A percentile compares a stretch with the other conserved stretches of the same genome.
Evolutionary conservation across 192 early-diverging fungal species (phyloP).

Genomic region (Coemansia sp.): DNA sequence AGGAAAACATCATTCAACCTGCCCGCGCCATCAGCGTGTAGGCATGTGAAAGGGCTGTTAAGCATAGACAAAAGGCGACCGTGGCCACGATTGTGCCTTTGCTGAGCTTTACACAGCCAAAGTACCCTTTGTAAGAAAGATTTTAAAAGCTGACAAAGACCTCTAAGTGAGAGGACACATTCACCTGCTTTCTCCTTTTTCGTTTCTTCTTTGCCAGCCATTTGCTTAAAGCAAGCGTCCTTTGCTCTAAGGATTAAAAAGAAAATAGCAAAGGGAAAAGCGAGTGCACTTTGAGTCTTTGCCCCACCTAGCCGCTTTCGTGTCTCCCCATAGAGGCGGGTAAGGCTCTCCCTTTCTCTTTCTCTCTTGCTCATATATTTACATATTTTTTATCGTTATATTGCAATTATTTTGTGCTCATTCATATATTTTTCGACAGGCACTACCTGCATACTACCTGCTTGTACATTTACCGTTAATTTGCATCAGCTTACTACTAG

Average conservation of each 20-base stretch:
- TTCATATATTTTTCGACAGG: background rate
- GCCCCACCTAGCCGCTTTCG: background rate
- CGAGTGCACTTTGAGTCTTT: background rate
- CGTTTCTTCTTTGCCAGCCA: background rate
- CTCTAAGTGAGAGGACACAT: background rate
- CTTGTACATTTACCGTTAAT: background rate
- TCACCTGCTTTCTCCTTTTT: background rate
- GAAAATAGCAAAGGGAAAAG: background rate
- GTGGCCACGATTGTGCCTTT: background rate
- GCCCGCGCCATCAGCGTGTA: too few relatives aligned
- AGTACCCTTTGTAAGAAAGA: background rate
- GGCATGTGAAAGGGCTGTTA: too few relatives aligned
- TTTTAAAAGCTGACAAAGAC: background rate
- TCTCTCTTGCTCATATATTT: too few relatives aligned
- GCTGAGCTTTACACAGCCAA: background rate
- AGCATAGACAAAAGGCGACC: too few relatives aligned
- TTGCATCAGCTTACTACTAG: background rate
- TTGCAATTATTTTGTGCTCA: background rate
- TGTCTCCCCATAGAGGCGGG: background rate
- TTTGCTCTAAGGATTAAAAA: background rate
- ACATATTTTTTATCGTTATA: background rate
- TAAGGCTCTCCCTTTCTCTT: background rate
- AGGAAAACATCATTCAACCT: too few relatives aligned
- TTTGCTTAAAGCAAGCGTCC: background rate
- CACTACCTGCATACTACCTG: background rate